Conservation (phyloP, 1,284 basidiomycete species). For the Melampsora americana region DNA sequence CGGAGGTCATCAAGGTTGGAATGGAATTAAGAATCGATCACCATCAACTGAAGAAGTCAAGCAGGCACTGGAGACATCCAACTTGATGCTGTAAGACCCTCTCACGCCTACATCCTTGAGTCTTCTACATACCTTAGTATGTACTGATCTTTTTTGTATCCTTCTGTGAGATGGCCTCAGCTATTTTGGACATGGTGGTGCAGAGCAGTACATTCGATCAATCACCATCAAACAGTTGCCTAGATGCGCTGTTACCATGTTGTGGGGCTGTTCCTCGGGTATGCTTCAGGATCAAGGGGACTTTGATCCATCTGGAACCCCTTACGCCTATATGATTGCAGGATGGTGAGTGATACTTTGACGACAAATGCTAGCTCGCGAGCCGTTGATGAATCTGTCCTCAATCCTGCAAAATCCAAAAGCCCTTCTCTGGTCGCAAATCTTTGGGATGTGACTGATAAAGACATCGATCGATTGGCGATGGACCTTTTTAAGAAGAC, state of each 20-base stretch:
- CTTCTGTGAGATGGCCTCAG: conserved; percentile 56
- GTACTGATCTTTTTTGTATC: conserved; percentile 33
- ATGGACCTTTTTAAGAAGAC: conserved; percentile 69
- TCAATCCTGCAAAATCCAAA: conserved; percentile 40
- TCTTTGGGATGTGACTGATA: conserved; percentile 97
- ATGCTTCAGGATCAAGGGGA: conserved; percentile 82
- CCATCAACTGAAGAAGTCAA: conserved; percentile 78
- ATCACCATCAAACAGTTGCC: conserved; percentile 75
- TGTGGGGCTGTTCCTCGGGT: conserved; percentile 98
- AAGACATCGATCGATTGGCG: conserved; percentile 90
- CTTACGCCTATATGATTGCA: conserved; percentile 89
- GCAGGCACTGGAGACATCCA: conserved; percentile 66
- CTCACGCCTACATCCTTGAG: neutral
- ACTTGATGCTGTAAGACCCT: conserved; percentile 76
- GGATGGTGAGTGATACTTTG: conserved; percentile 70
- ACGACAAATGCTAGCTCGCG: neutral
- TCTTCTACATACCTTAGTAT: neutral
- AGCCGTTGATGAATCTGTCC: neutral
- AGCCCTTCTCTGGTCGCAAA: conserved; percentile 90
- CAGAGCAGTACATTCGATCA: conserved; percentile 85
- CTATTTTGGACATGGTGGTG: conserved; percentile 96
- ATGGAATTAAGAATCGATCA: conserved; percentile 69
- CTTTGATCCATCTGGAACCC: conserved; percentile 85
- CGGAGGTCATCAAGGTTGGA: conserved; percentile 65
- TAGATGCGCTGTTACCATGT: conserved; percentile 85